phyloP scores from a whole-genome alignment of 2,329 filamentous ascomycete genomes.

The Didymella glomerata region DNA sequence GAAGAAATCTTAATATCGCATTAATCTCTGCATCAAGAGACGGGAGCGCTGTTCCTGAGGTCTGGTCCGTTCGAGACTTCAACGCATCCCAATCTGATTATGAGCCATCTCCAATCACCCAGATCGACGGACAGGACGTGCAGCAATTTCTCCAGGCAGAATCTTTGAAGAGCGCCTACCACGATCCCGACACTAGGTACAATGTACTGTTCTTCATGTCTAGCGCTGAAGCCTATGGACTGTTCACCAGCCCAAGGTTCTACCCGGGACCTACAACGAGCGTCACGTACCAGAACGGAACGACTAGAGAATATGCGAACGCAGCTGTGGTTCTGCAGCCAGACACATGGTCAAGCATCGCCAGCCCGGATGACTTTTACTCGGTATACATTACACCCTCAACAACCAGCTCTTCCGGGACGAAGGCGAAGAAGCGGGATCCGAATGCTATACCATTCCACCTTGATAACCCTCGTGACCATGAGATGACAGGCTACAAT shows the following conservation, averaged over 20 bases:
- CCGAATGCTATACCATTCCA: conserved; percentile 37
- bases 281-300: conserved; percentile 50
- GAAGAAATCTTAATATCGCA: conserved; percentile 40
- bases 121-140: conserved; percentile 51
- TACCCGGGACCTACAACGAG: conserved; percentile 43
- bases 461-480: conserved; percentile 42
- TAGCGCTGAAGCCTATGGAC: conserved; percentile 41
- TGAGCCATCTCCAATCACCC: conserved; percentile 47
- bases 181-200: conserved; percentile 54
- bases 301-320: conserved; percentile 40
- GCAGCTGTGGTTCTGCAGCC: conserved; percentile 39
- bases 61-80: conserved; percentile 46
- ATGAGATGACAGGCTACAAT: conserved; percentile 35
- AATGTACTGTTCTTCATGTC: conserved; percentile 52
- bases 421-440: conserved; percentile 36
- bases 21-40: conserved; percentile 46
- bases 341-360: conserved; percentile 41
- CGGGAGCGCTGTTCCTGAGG: conserved; percentile 40
- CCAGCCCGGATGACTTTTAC: conserved; percentile 53
- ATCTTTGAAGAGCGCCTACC: conserved; percentile 41
- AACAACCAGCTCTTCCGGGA: conserved; percentile 17
- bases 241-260: conserved; percentile 45
- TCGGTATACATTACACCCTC: conserved; percentile 41
- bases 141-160: conserved; percentile 47
- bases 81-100: conserved; percentile 35